A percentile compares a stretch with the other conserved stretches of the same genome.
Conservation (phyloP, 345 rosid genomes). For the Populus alba region DNA sequence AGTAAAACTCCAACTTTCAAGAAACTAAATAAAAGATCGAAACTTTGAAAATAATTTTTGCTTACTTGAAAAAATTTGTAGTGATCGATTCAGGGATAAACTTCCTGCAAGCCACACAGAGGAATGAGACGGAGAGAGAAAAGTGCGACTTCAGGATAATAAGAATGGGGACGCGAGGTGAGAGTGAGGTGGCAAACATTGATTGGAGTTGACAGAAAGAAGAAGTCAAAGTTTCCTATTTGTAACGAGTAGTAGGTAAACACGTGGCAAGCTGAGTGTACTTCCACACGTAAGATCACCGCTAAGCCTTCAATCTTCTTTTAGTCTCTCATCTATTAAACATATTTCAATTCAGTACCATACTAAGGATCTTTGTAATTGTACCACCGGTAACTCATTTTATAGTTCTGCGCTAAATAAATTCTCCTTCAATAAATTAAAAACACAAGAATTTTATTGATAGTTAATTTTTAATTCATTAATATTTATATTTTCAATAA, state of each 20-base stretch:
- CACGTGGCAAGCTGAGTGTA: not conserved
- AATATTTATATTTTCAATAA: too few relatives aligned
- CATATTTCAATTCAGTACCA: not conserved
- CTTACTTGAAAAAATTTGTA: not conserved
- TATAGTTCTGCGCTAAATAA: not conserved
- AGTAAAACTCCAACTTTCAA: not conserved
- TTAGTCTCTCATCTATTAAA: not conserved
- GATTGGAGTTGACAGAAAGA: not conserved
- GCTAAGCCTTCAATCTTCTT: not conserved
- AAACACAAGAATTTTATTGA: not conserved
- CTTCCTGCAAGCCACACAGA: not conserved
- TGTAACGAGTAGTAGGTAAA: not conserved
- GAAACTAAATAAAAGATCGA: not conserved
- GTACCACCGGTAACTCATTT: not conserved
- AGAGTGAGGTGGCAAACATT: not conserved
- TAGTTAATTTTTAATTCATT: too few relatives aligned
- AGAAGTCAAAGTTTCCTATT: not conserved
- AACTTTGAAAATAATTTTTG: not conserved
- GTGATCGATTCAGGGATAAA: not conserved
- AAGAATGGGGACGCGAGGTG: slow-evolving; percentile 12
- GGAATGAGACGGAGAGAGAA: not conserved
- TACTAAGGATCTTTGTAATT: too few relatives aligned
- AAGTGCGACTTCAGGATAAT: slow-evolving; percentile 16
- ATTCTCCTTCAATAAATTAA: too few relatives aligned
- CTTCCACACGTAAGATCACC: slow-evolving; percentile 1